Percentiles rank a stretch among this genome's conserved stretches.
Evolutionary conservation across 768 basidiomycete species (phyloP).

Genomic region (Suillus ampliporus): DNA sequence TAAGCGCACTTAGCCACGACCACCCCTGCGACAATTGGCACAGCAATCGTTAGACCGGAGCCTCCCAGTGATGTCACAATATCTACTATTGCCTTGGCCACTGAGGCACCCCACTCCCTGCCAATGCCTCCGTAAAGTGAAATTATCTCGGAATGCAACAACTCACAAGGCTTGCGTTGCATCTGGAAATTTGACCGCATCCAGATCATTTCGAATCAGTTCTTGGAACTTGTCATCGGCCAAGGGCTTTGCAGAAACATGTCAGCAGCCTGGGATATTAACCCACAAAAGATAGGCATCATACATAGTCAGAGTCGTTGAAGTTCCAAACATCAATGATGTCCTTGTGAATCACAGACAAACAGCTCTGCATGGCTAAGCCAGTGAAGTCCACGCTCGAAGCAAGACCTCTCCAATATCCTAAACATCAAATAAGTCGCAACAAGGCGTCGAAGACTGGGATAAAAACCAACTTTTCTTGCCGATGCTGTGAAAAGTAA

Average conservation of each 20-base stretch:
- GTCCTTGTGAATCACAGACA: conserved; percentile 22
- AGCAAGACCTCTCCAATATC: conserved; percentile 23
- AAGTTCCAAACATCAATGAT: conserved; percentile 27
- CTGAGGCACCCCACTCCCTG: conserved; percentile 8
- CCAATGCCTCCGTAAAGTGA: not conserved
- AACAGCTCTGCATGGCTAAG: conserved; percentile 14
- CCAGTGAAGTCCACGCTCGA: conserved; percentile 17
- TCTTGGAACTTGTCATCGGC: conserved; percentile 8
- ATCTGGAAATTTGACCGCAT: conserved; percentile 5
- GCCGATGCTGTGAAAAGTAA: conserved; percentile 3
- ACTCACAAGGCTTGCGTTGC: conserved; percentile 1
- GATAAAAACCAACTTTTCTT: conserved; percentile 13
- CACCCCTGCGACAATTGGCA: conserved; percentile 5
- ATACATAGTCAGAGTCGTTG: conserved; percentile 11
- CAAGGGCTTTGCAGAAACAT: conserved; percentile 4
- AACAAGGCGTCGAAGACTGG: not conserved
- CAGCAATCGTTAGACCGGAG: conserved; percentile 4
- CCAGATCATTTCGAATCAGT: conserved; percentile 7
- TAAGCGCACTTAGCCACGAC: conserved; percentile 9
- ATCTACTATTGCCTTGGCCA: not conserved
- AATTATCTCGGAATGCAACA: not conserved
- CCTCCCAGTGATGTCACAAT: not conserved
- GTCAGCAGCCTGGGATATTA: not conserved
- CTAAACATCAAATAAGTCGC: conserved; percentile 1
- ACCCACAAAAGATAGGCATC: not conserved